phyloP scores from a whole-genome alignment of 164 flowering plant genomes.

The Magnolia officinalis region DNA sequence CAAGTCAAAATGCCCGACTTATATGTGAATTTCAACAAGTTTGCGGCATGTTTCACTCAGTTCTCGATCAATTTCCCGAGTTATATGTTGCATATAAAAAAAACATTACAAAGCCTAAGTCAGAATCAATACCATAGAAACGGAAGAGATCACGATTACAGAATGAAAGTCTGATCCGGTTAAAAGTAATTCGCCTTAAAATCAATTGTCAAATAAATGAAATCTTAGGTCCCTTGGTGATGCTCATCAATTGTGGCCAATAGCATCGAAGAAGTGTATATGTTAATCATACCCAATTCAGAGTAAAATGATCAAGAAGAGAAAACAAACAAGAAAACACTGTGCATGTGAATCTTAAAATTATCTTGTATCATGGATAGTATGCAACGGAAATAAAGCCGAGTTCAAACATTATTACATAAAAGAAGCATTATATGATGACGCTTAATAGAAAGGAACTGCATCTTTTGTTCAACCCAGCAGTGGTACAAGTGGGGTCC shows the following conservation, averaged over 20 bases:
- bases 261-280: constrained; percentile 88
- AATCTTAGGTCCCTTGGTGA: constrained; percentile 74
- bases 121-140: neutral
- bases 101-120: neutral
- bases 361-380: too few species aligned
- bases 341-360: too few species aligned
- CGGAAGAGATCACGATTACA: neutral
- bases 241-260: constrained; percentile 79
- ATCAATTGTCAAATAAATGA: constrained; percentile 81
- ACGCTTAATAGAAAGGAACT: too few species aligned
- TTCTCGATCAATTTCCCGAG: too few species aligned
- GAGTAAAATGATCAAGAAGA: neutral
- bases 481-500: too few species aligned
- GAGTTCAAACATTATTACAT: too few species aligned
- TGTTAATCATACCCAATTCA: constrained; percentile 13
- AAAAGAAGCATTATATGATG: too few species aligned
- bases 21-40: too few species aligned
- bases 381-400: too few species aligned
- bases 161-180: neutral
- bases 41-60: too few species aligned
- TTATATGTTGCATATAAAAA: neutral
- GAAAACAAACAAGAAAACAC: neutral
- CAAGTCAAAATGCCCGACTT: too few species aligned
- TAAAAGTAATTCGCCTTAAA: constrained; percentile 52
- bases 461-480: too few species aligned